Evolutionary conservation across 2,329 filamentous ascomycete genomes (phyloP), one percentile per base, ranked within the genome.

Genomic region (Zymoseptoria passerinii): DNA sequence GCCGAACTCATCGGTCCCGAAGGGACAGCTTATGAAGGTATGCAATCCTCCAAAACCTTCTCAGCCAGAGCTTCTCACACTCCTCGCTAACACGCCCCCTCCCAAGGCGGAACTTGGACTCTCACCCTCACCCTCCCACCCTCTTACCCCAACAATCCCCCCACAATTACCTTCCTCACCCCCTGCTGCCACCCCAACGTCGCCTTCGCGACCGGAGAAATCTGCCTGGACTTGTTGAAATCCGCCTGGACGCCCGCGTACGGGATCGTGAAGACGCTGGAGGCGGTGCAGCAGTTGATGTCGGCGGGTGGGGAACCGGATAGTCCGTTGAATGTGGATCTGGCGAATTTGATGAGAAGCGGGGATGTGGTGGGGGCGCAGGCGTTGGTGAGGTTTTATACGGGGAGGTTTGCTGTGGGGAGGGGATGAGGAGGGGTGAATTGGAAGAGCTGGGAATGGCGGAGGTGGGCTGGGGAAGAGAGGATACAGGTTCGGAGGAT

Each of bases 221-320:
- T 99, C 70, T 99, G 94, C 73, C 83, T 97, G 28, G 94, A 96
- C 71, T 81, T 97, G 62, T 80, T 99, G 54, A 84, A 83, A 60
- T 78, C 77, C 0, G 81, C 82, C 18, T 97, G 92, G 92, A 88
- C 89, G 59, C 89, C 92, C 1, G 85, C 90, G 18, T 94, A 96
- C 74, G 92, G 87, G 48, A 81, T 97, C 19, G 81, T 87, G 40
- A 83, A 87, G 68, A 88, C 86, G 61, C 77, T 92, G 68, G 86
- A 88, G 66, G 84, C 84, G 52, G 81, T 92, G 63, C 83, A 88
- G 65, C 81, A 88, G 76, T 78, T 94, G 66, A 77, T 90, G 58
- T 83, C 80, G 62, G 87, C 88, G 1, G 69, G 68, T 2, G 70
- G 64, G 7, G 89, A 86, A 71, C 80, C 84, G 52, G 88, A 92